phyloP scores from a whole-genome alignment of 805 yeast genomes.

The Trichomonascus vanleenenianus region DNA sequence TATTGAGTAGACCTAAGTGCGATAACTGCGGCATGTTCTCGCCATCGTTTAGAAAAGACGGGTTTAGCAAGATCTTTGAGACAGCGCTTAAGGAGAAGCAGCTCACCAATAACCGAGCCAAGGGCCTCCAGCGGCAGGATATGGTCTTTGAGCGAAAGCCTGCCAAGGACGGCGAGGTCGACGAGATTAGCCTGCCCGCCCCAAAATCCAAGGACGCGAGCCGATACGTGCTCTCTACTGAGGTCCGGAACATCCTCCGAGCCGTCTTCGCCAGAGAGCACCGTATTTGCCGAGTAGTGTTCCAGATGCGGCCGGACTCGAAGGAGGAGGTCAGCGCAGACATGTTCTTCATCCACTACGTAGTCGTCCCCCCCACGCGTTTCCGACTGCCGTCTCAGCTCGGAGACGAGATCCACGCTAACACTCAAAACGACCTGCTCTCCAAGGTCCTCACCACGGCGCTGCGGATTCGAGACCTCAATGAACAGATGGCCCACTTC shows the following conservation, averaged over 20 bases:
- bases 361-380: slow-evolving; percentile 94
- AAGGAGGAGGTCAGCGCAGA: slow-evolving; percentile 52
- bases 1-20: slow-evolving; percentile 77
- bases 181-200: slow-evolving; percentile 29
- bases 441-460: slow-evolving; percentile 75
- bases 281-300: slow-evolving; percentile 56
- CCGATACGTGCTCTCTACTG: slow-evolving; percentile 81
- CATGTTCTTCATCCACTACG: slow-evolving; percentile 79
- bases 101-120: slow-evolving; percentile 63
- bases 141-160: slow-evolving; percentile 42
- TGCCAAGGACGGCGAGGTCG: slow-evolving; percentile 28
- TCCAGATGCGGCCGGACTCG: slow-evolving; percentile 69
- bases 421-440: slow-evolving; percentile 82
- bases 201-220: slow-evolving; percentile 57
- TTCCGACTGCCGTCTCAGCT: slow-evolving; percentile 94
- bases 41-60: slow-evolving; percentile 92
- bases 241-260: slow-evolving; percentile 70
- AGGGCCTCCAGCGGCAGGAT: slow-evolving; percentile 68
- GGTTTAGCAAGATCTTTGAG: slow-evolving; percentile 87
- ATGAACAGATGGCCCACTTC: slow-evolving; percentile 65
- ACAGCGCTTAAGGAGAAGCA: slow-evolving; percentile 79
- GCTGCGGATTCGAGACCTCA: slow-evolving; percentile 76
- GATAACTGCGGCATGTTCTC: slow-evolving; percentile 95
- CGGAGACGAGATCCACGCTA: slow-evolving; percentile 95
- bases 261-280: slow-evolving; percentile 72